phyloP scores from a whole-genome alignment of 176 grass and related monocot species.

The Oryza rufipogon region DNA sequence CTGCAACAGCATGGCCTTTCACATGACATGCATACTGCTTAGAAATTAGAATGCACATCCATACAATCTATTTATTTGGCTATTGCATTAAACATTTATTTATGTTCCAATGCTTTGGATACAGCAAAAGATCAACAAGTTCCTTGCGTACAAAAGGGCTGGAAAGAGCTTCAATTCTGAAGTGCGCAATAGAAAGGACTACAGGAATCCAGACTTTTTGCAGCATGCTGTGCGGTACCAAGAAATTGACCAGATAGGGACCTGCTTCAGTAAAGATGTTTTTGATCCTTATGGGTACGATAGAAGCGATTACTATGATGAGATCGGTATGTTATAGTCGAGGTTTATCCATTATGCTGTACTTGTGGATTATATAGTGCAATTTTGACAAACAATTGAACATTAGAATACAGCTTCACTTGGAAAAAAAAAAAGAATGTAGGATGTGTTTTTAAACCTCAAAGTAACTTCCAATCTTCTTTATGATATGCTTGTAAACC shows the following conservation, averaged over 20 bases:
- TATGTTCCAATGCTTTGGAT: conserved; percentile 30
- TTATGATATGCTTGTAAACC: background rate
- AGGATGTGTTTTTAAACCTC: background rate
- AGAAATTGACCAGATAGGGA: conserved; percentile 94
- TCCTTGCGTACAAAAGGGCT: conserved; percentile 67
- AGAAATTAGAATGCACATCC: background rate
- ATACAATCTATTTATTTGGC: background rate
- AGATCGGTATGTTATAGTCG: conserved; percentile 62
- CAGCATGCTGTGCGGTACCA: conserved; percentile 98
- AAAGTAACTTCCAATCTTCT: background rate
- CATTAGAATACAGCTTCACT: background rate
- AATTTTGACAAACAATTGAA: conserved; percentile 19
- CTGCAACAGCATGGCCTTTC: background rate
- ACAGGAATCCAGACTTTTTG: conserved; percentile 94
- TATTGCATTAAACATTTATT: conserved; percentile 8
- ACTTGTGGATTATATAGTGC: background rate
- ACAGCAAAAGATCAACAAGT: conserved; percentile 87
- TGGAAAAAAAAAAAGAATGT: background rate
- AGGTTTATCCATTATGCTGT: conserved; percentile 31
- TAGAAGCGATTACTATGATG: conserved; percentile 84
- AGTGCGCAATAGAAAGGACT: conserved; percentile 94
- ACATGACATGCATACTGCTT: conserved; percentile 5
- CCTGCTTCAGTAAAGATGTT: conserved; percentile 93
- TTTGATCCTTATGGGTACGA: conserved; percentile 90
- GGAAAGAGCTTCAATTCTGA: conserved; percentile 98